These are phyloP conservation scores for Saccharum hybrid DNA, from an alignment of 202 grass and related monocot species.

Conservation along the genomic window DNA sequence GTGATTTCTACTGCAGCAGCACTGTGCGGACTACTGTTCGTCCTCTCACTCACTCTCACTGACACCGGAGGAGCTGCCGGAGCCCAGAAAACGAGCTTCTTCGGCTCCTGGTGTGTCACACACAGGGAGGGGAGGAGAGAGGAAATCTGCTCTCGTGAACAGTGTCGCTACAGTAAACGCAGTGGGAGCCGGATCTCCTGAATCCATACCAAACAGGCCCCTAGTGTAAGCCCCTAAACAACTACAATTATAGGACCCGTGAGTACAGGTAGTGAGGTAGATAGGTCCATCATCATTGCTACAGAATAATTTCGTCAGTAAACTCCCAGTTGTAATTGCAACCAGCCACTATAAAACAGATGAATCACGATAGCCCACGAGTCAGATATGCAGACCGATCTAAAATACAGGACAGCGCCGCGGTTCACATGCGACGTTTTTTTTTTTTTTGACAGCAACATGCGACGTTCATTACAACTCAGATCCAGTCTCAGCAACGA, in stretches of 20 bases:
- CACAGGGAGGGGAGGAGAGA: no score
- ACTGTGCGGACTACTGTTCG: no score
- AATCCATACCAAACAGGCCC: no score
- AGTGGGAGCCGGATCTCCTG: no score
- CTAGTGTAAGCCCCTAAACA: not conserved
- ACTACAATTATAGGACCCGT: not conserved
- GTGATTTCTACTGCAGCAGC: no score
- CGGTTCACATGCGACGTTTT: slow-evolving; percentile 17
- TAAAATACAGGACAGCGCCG: slow-evolving; percentile 24
- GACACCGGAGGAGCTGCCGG: no score
- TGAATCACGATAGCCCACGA: not conserved
- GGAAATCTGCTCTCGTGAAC: no score
- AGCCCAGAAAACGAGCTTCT: no score
- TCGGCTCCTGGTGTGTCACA: no score
- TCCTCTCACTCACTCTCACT: no score
- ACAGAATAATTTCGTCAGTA: slow-evolving; percentile 22
- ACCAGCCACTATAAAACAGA: not conserved
- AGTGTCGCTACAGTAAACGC: no score
- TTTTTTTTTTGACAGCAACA: not conserved
- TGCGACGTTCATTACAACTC: slow-evolving; percentile 17
- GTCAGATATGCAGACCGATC: slow-evolving; percentile 28
- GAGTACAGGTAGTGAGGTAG: slow-evolving; percentile 21
- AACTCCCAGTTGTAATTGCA: slow-evolving; percentile 30
- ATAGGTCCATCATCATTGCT: slow-evolving; percentile 6
- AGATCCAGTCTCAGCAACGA: slow-evolving; percentile 48